Conservation (phyloP, 2,329 filamentous ascomycete species). For the Scytalidium sp. region DNA sequence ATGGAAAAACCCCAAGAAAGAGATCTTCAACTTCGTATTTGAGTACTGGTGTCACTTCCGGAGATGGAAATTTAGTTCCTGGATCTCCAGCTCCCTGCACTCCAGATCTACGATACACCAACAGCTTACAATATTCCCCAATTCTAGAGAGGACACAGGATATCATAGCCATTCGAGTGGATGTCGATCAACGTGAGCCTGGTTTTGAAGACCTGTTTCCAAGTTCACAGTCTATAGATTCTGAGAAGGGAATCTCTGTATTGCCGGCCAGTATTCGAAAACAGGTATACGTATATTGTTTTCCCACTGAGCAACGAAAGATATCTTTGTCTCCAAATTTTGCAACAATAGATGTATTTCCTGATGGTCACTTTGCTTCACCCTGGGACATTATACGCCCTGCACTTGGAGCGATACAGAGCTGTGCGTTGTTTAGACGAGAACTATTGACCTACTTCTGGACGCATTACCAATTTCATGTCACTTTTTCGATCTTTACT, state of each 20-base stretch:
- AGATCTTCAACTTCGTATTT: neutral
- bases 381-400: conserved; percentile 21
- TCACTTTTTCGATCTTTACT: conserved; percentile 23
- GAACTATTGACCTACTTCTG: conserved; percentile 30
- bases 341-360: conserved; percentile 20
- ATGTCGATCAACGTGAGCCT: neutral
- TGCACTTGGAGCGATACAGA: conserved; percentile 17
- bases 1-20: neutral
- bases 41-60: neutral
- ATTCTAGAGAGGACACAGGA: neutral
- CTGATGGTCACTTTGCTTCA: conserved; percentile 18
- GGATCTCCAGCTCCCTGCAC: neutral
- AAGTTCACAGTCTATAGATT: neutral
- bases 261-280: conserved; percentile 16
- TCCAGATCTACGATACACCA: neutral
- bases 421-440: conserved; percentile 16
- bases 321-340: conserved; percentile 21
- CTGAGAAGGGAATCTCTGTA: conserved; percentile 9
- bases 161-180: neutral
- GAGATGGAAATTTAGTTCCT: neutral
- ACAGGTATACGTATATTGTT: conserved; percentile 22
- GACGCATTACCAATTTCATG: conserved; percentile 26
- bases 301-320: conserved; percentile 16
- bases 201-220: neutral
- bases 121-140: neutral